These are phyloP conservation scores for Exsudoporus floridanus DNA, from an alignment of 1,284 basidiomycete species.

Conservation along the genomic window DNA sequence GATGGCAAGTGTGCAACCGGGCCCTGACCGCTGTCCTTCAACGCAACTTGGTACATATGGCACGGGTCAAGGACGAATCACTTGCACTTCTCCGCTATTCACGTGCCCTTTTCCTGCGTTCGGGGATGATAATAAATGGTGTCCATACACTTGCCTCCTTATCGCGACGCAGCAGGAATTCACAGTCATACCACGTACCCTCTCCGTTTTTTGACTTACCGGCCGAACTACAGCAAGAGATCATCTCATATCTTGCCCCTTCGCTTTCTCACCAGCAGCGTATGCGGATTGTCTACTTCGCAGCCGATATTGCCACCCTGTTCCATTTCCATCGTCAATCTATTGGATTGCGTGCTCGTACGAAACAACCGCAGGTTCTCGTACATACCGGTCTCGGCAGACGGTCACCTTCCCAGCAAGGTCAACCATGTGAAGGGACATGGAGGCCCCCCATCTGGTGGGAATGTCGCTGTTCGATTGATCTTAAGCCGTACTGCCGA, in stretches of 20 bases:
- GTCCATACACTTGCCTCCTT: conserved; percentile 1
- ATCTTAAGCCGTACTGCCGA: conserved; percentile 16
- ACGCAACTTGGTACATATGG: conserved; percentile 40
- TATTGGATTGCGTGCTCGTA: neutral
- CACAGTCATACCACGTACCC: conserved; percentile 10
- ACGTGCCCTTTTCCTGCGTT: conserved; percentile 48
- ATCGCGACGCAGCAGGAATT: conserved; percentile 5
- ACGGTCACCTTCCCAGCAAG: conserved; percentile 6
- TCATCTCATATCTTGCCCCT: conserved; percentile 61
- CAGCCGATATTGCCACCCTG: conserved; percentile 51
- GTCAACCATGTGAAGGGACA: conserved; percentile 24
- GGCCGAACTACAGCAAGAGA: conserved; percentile 56
- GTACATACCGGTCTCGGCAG: conserved; percentile 8
- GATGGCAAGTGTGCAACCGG: conserved; percentile 37
- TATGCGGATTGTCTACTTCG: conserved; percentile 54
- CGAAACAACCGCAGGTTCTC: conserved; percentile 2
- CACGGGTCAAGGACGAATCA: conserved; percentile 48
- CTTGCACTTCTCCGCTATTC: conserved; percentile 52
- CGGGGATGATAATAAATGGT: conserved; percentile 4
- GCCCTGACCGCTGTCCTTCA: conserved; percentile 39
- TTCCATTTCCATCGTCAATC: conserved; percentile 35
- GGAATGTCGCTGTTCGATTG: conserved; percentile 27
- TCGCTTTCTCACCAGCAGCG: conserved; percentile 56
- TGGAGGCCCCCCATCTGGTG: conserved; percentile 36
- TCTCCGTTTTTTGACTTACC: conserved; percentile 49